Evolutionary conservation across 108 stramenopile species (phyloP).

Genomic region (Bacterosira constricta): DNA sequence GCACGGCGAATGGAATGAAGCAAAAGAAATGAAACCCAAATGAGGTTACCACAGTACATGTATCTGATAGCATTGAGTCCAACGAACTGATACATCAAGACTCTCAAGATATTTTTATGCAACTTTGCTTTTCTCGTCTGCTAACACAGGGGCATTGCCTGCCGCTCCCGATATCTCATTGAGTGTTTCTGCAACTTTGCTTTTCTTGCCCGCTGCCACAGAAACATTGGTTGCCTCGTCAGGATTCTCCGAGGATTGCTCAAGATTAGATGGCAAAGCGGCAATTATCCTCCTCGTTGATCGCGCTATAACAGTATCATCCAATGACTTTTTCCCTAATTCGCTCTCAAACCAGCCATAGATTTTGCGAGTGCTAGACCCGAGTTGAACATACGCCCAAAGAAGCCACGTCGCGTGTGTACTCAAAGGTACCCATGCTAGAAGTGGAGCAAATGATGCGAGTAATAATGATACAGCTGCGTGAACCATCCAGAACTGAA

Average conservation of each 20-base stretch:
- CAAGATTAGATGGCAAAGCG: not conserved
- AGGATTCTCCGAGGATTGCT: not conserved
- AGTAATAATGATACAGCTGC: conserved; percentile 50
- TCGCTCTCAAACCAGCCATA: conserved; percentile 65
- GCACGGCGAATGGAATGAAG: no score
- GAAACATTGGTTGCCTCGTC: not conserved
- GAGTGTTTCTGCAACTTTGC: no score
- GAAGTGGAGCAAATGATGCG: conserved; percentile 46
- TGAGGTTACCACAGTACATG: no score
- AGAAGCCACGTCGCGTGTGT: conserved; percentile 66
- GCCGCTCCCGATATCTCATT: not conserved
- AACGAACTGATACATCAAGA: no score
- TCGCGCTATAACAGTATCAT: not conserved
- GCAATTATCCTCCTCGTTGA: conserved; percentile 21
- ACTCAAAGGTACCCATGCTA: conserved; percentile 85
- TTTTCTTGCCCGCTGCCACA: not conserved
- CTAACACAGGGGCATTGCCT: not conserved
- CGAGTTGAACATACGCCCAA: conserved; percentile 68
- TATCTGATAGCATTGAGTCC: no score
- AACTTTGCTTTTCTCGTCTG: not conserved
- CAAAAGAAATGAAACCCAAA: no score
- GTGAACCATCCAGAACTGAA: conserved; percentile 82
- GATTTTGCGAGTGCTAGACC: conserved; percentile 46
- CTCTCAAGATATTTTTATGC: no score
- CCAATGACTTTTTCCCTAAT: conserved; percentile 21